Evolutionary conservation across 805 yeast species (phyloP).

Genomic region (Monosporozyma servazzii): DNA sequence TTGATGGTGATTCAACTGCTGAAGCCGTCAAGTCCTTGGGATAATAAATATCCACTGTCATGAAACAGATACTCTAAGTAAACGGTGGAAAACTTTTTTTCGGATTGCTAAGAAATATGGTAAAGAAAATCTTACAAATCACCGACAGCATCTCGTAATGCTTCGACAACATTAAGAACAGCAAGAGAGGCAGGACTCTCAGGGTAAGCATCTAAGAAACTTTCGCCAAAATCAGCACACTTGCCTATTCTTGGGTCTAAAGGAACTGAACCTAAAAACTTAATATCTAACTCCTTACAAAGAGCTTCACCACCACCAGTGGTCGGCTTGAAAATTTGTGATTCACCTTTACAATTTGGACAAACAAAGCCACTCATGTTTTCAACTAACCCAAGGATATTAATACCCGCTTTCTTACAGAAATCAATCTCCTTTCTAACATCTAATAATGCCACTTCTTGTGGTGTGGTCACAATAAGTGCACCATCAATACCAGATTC

Average conservation of each 20-base stretch:
- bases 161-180: constrained; percentile 73
- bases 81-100: not conserved
- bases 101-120: not conserved
- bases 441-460: constrained; percentile 90
- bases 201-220: constrained; percentile 73
- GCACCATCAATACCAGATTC: constrained; percentile 95
- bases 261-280: constrained; percentile 87
- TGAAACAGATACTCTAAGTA: not conserved
- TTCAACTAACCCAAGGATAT: constrained; percentile 82
- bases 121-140: constrained; percentile 11
- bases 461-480: constrained; percentile 90
- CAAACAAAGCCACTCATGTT: constrained; percentile 99
- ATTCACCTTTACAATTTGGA: constrained; percentile 85
- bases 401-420: constrained; percentile 83
- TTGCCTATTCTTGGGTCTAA: constrained; percentile 90
- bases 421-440: constrained; percentile 94
- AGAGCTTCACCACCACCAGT: constrained; percentile 91
- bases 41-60: not conserved
- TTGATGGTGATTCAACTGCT: not conserved
- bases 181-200: constrained; percentile 92
- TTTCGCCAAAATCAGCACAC: constrained; percentile 78
- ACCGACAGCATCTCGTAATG: constrained; percentile 48
- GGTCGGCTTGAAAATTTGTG: constrained; percentile 84
- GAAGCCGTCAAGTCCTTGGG: not conserved
- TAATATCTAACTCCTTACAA: constrained; percentile 68